Base-by-base conservation (phyloP, 805 yeast genomes). In the Starmerella davenportii region DNA sequence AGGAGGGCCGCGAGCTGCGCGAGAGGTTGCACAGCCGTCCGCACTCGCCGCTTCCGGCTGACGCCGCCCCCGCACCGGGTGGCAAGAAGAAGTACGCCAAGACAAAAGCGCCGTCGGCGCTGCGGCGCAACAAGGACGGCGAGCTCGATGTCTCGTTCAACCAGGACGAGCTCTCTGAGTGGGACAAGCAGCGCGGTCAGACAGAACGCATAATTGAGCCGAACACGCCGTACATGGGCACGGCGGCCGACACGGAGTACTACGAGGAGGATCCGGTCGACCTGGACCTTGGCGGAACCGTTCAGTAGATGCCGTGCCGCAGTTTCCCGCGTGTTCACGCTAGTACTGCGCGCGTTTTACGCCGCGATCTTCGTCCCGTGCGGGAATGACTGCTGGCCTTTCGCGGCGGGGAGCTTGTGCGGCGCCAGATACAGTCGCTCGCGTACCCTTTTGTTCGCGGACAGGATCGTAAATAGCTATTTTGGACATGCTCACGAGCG, bases 221-320 rank as follows among this genome's bases (percentile, higher is more conserved):
- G 18, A 51, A 51, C 34, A 51, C 54, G 19, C 54, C 54, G 17
- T 51, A 41, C 39, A 39, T 45, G 41, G 54, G 54, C 34, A 48
- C 54, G 3, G 54, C 54, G 4, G 45, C 39, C 17, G 49, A 47
- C 38, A 51, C 54, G 2, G 54, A 51, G 45, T 51, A 51, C 42
- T 51, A 49, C 38, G 54, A 51, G 36, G 50, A 43, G n/a, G 51
- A 49, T 31, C 52, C 51, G 17, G 49, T 46, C 20, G 48, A 47
- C 9, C 46, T 41, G 19, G 52, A 46, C 37, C 36, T 45, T 16
- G 47, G 25, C 9, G 15, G 14, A 25, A 25, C 28, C 11, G 28
- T 25, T n/a, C n/a, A n/a, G n/a, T n/a, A n/a, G n/a, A n/a, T n/a
- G n/a, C n/a, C n/a, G n/a, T n/a, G n/a, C n/a, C n/a, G n/a, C n/a